Conservation (phyloP, 495 filamentous ascomycete genomes). For the Penicillium egyptiacum region DNA sequence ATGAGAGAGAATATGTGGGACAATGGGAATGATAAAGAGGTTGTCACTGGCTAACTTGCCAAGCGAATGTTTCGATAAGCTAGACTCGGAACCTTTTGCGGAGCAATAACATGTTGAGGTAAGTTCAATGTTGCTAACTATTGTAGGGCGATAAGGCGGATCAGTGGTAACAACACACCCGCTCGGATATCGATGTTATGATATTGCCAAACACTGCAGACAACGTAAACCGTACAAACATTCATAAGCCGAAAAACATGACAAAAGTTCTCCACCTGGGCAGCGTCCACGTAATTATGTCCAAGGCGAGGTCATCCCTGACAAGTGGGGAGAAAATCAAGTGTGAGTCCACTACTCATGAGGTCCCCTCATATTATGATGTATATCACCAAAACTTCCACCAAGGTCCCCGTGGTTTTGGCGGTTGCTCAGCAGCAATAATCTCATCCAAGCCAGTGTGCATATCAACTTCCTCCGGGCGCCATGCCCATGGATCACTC, state of each 20-base stretch:
- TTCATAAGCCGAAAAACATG: neutral
- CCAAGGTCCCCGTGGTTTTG: conserved; percentile 32
- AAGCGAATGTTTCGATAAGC: neutral
- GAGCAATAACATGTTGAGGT: too few species aligned
- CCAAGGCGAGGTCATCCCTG: too few species aligned
- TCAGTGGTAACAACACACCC: conserved; percentile 1
- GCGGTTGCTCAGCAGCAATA: conserved; percentile 50
- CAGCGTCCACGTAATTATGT: too few species aligned
- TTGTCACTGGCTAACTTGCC: neutral
- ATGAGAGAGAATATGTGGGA: conserved; percentile 1
- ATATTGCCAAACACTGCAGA: neutral
- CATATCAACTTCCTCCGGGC: conserved; percentile 56
- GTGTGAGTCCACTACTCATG: too few species aligned
- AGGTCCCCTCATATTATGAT: too few species aligned
- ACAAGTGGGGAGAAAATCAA: too few species aligned
- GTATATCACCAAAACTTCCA: conserved; percentile 26
- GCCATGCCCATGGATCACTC: conserved; percentile 54
- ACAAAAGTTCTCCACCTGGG: too few species aligned
- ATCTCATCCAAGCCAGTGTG: conserved; percentile 54
- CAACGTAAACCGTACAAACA: neutral
- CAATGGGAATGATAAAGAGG: neutral
- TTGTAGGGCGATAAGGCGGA: conserved; percentile 11
- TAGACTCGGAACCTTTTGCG: neutral
- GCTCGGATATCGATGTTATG: neutral
- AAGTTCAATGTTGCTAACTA: too few species aligned